Percentiles rank a stretch among this genome's conserved stretches.
phyloP scores from a whole-genome alignment of 495 filamentous ascomycete genomes.

The Aspergillus steynii region DNA sequence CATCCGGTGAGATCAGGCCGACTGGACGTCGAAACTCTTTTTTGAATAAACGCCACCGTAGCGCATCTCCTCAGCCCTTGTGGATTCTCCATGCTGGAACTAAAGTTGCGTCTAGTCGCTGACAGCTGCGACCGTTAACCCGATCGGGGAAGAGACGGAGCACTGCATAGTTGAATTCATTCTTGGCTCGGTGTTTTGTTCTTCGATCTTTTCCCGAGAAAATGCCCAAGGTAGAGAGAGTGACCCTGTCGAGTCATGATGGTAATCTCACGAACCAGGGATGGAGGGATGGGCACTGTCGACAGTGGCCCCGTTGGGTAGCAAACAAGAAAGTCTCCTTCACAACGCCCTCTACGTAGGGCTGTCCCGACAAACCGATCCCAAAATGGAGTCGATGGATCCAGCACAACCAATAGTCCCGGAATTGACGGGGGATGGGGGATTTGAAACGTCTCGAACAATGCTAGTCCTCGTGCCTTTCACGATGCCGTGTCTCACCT shows the following conservation, averaged over 20 bases:
- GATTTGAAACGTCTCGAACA: background rate
- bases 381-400: background rate
- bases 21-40: background rate
- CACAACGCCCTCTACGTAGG: background rate
- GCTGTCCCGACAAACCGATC: background rate
- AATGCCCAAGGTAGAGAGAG: too few species aligned
- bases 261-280: too few species aligned
- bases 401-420: background rate
- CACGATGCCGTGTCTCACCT: conserved; percentile 5
- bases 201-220: too few species aligned
- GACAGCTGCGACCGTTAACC: background rate
- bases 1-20: background rate
- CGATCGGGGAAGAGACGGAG: background rate
- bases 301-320: too few species aligned
- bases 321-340: too few species aligned
- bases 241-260: too few species aligned
- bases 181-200: too few species aligned
- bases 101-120: background rate
- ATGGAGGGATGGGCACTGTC: too few species aligned
- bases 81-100: background rate
- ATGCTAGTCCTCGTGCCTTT: background rate
- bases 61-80: background rate
- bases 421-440: background rate
- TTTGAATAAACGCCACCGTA: background rate
- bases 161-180: background rate